Evolutionary conservation across 306 rosid genomes (phyloP), one percentile per base, ranked within the genome.

Genomic region (Dryas drummondii): DNA sequence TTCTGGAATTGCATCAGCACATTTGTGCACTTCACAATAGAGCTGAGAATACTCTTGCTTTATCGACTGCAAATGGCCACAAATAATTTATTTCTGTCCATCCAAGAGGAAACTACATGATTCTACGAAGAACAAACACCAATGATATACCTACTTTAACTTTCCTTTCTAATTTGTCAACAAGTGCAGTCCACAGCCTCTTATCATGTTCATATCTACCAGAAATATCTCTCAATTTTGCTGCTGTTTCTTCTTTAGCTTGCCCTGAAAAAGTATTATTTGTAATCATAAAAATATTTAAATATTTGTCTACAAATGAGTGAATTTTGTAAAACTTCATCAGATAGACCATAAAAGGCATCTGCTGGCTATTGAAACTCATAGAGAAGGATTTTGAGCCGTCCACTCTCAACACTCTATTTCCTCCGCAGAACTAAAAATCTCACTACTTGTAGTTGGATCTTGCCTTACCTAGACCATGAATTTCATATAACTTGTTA

Each of bases 401-500:
- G 37, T 58, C 5, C 42, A 49, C 48, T 60, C 47, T 19, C 9
- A 50, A 70, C 17, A 14, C 58, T 66, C 58, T 57, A 7, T 55
- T 67, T 55, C 17, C 14, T 19, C 79, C 19, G 56, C 44, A 66
- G 4, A 48, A 66, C 42, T 13, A 22, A 16, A 55, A 42, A 14
- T 51, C 44, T 9, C 53, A 48, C n/a, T 7, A 68, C 17, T 32
- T 68, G 14, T 26, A 71, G 52, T 47, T 44, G 61, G 57, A 69
- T 52, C 15, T 12, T 65, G 10, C 65, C 82, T 54, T 72, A 78
- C 82, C 82, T 64, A 72, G 48, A 40, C 48, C 64, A 64, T 45
- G 78, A 78, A 47, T 64, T 42, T 72, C 56, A 22, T 62, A 68
- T 53, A 63, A 53, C 72, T 78, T 78, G 53, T 78, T 61, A 68